phyloP scores from a whole-genome alignment of 2,329 filamentous ascomycete species.

The Botrytis fabae region DNA sequence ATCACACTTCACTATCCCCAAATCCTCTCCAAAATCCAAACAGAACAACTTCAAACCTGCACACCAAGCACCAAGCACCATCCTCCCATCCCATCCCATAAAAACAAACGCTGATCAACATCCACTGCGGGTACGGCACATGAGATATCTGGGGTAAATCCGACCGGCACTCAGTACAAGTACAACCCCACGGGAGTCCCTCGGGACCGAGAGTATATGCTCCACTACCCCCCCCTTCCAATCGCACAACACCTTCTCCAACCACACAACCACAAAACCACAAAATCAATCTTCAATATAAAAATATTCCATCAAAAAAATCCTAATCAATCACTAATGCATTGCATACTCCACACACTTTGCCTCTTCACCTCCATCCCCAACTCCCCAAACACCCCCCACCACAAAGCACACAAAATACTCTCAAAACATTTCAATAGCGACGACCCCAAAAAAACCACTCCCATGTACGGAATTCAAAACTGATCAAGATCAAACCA shows the following conservation, averaged over 20 bases:
- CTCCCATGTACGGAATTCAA: too few species aligned
- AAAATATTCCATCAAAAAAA: too few species aligned
- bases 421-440: too few species aligned
- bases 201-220: neutral
- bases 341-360: too few species aligned
- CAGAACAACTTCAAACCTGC: neutral
- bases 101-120: neutral
- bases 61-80: neutral
- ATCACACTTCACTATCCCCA: neutral
- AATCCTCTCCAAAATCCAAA: neutral
- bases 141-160: neutral
- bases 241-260: neutral
- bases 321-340: too few species aligned
- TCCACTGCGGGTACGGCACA: neutral
- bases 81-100: neutral
- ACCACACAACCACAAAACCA: too few species aligned
- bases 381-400: too few species aligned
- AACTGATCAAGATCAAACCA: too few species aligned
- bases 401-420: too few species aligned
- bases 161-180: neutral
- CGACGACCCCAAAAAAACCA: too few species aligned
- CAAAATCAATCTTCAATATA: too few species aligned
- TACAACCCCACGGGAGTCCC: neutral
- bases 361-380: too few species aligned
- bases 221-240: neutral